Conservation (phyloP, 495 filamentous ascomycete species). For the Aspergillus incahuasiensis region DNA sequence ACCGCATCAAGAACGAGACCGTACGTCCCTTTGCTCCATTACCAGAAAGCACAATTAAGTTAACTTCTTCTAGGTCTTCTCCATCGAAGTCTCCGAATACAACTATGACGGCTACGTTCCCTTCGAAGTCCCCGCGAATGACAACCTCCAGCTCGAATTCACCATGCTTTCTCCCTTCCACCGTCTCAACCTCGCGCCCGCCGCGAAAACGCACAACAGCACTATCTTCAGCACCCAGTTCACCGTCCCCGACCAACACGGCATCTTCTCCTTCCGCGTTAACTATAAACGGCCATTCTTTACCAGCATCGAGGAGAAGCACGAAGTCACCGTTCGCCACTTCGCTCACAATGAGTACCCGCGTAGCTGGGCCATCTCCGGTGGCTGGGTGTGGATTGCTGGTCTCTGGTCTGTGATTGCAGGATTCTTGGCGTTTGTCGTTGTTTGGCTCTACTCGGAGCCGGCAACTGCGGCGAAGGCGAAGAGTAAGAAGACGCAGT, state of each 20-base stretch:
- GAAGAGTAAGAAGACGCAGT: slow-evolving; percentile 68
- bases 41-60: not conserved
- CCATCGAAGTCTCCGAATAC: slow-evolving; percentile 86
- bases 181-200: slow-evolving; percentile 68
- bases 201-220: slow-evolving; percentile 55
- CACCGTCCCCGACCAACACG: slow-evolving; percentile 88
- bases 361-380: slow-evolving; percentile 81
- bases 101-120: slow-evolving; percentile 62
- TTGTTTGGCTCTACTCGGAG: slow-evolving; percentile 83
- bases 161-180: slow-evolving; percentile 98
- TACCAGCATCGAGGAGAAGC: slow-evolving; percentile 88
- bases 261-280: slow-evolving; percentile 93
- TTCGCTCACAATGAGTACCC: slow-evolving; percentile 97
- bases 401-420: slow-evolving; percentile 78
- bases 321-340: slow-evolving; percentile 88
- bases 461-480: slow-evolving; percentile 39
- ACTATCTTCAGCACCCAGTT: slow-evolving; percentile 73
- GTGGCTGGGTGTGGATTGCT: slow-evolving; percentile 92
- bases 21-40: slow-evolving; percentile 47
- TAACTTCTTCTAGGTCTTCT: slow-evolving; percentile 60
- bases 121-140: slow-evolving; percentile 62
- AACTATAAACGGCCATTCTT: slow-evolving; percentile 95
- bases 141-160: slow-evolving; percentile 89
- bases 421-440: slow-evolving; percentile 82
- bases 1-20: slow-evolving; percentile 94